Base-by-base conservation (phyloP, 2,329 filamentous ascomycete species). In the Trichoderma asperellum region DNA sequence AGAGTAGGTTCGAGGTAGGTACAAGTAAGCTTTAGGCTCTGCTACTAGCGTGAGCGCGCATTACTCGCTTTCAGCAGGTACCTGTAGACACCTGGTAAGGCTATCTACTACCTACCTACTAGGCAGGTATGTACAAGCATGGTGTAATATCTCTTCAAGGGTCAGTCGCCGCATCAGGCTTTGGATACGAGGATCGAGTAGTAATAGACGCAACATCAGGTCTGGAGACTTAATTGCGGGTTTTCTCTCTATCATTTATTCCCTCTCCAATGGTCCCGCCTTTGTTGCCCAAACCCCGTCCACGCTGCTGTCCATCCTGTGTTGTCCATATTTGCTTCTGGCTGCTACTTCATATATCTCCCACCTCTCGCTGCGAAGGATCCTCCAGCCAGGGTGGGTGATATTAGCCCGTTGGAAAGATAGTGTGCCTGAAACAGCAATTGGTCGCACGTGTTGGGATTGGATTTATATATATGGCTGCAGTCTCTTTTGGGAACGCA, bases 371-470 rank as follows among this genome's bases (percentile, higher is more conserved):
- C 47, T 8, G n/a, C 10, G 21, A 49, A 49, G 47, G 47, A 24
- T 24, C 47, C n/a, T 49, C 10, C 10, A 2, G 47, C 47, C 21
- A 11, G 47, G 10, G 10, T 10, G 24, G 47, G 47, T 49, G 18
- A n/a, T 43, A 43, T 43, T 43, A n/a, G 40, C 1, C 40, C 40
- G 7, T n/a, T 43, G 40, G 18, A 18, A 49, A 49, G 47, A 34
- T 16, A 18, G n/a, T 40, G 56, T 59, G 56, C 56, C 56, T 40
- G 56, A 59, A 59, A 27, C 34, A 58, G 34, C 56, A 59, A 59
- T 21, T 10, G 21, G 56, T 10, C 40, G 18, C 40, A n/a, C 40
- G 40, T n/a, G 40, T n/a, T n/a, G 40, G 4, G 7, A 8, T n/a
- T 43, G 16, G 7, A 8, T n/a, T 43, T 16, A 14, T n/a, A 43